Conservation (phyloP, 805 yeast genomes). For the Lipomyces japonicus region DNA sequence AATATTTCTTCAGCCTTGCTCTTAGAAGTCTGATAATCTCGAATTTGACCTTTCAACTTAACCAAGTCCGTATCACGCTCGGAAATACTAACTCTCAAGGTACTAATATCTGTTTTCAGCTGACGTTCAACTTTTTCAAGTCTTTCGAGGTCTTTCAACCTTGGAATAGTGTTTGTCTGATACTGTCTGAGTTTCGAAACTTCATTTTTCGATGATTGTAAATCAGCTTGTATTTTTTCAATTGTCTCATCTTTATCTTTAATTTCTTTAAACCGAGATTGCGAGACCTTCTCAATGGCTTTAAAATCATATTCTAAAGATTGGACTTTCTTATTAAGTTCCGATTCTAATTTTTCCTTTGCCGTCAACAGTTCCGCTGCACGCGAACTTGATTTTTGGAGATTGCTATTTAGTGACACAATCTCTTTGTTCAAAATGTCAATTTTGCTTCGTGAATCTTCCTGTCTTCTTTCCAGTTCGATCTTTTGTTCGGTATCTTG, state of each 20-base stretch:
- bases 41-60: constrained; percentile 13
- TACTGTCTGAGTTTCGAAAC: constrained; percentile 24
- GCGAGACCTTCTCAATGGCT: constrained; percentile 35
- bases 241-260: constrained; percentile 30
- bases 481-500: constrained; percentile 1
- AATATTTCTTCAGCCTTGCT: constrained; percentile 21
- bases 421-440: constrained; percentile 33
- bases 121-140: constrained; percentile 23
- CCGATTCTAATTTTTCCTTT: constrained; percentile 29
- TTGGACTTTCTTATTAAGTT: constrained; percentile 28
- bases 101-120: constrained; percentile 12
- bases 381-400: constrained; percentile 1
- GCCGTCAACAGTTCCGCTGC: constrained; percentile 19
- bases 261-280: constrained; percentile 44
- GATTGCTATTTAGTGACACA: not conserved
- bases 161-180: constrained; percentile 22
- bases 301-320: constrained; percentile 29
- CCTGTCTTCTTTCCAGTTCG: too few relatives aligned
- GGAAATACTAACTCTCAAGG: constrained; percentile 11
- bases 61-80: constrained; percentile 25
- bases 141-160: constrained; percentile 16
- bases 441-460: too few relatives aligned
- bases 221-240: constrained; percentile 29
- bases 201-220: constrained; percentile 21
- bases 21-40: constrained; percentile 16